Evolutionary conservation across 2,329 filamentous ascomycete species (phyloP).

Genomic region (Cercospora berteroae): DNA sequence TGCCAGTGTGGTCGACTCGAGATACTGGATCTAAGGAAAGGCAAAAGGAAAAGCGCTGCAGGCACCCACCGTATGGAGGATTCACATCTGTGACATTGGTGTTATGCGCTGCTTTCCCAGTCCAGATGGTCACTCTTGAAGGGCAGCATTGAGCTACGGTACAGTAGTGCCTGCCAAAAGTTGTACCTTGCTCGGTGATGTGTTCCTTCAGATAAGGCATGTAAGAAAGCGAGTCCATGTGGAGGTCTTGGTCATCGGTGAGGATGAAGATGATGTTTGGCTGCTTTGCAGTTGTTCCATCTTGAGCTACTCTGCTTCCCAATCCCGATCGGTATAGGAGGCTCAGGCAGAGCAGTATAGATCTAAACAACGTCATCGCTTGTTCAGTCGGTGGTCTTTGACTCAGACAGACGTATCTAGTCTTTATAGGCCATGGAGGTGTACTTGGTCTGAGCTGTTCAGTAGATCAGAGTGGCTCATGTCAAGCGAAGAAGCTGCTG

Average conservation of each 20-base stretch:
- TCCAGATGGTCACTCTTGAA: slow-evolving; percentile 63
- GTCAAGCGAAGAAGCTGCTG: neutral
- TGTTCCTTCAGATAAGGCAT: slow-evolving; percentile 59
- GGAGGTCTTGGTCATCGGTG: slow-evolving; percentile 66
- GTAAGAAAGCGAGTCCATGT: slow-evolving; percentile 60
- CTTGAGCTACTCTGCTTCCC: neutral
- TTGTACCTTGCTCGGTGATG: slow-evolving; percentile 57
- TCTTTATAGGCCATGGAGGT: neutral
- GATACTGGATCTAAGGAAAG: neutral
- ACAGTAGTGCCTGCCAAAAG: slow-evolving; percentile 63
- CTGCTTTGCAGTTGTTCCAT: slow-evolving; percentile 22
- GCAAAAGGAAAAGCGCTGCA: neutral
- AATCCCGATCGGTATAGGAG: neutral
- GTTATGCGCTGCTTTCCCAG: slow-evolving; percentile 66
- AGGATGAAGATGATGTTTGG: slow-evolving; percentile 66
- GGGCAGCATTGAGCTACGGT: slow-evolving; percentile 68
- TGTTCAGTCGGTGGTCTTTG: neutral
- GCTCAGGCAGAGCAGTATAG: neutral
- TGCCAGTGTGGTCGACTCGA: neutral
- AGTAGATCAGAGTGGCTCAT: neutral
- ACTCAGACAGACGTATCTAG: neutral
- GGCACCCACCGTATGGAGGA: slow-evolving; percentile 51
- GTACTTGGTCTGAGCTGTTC: neutral
- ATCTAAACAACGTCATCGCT: neutral
- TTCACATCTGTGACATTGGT: slow-evolving; percentile 65